Base-by-base conservation (phyloP, 441 rosid genomes). In the Macaranga tanarius region DNA sequence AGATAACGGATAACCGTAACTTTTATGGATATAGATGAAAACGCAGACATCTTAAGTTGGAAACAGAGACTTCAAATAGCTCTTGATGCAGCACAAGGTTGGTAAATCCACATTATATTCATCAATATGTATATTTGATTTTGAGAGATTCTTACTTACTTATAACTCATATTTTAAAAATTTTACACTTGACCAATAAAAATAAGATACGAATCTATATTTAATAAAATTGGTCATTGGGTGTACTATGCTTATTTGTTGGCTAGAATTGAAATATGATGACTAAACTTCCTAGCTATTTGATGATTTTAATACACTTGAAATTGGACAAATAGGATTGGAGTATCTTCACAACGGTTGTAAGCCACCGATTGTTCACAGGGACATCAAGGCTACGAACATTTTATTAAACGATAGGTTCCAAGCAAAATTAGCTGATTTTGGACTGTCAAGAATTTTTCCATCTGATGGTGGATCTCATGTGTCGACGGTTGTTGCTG, bases 11-110 rank as follows among this genome's bases (percentile, higher is more conserved):
- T 34, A 34, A 34, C 38, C 0, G 38, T 31, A 31, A 34, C 7
- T 52, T 13, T 16, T 48, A 16, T 48, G 16, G 5, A 48, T 12
- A 34, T 70, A 75, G 74, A 44, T 52, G 63, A 15, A 15, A 75
- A 63, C 25, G 15, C 22, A 48, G 48, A 61, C 16, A 3, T 62
- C 25, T 70, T 84, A 67, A 65, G 78, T 28, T 81, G 83, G 83
- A 73, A 77, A 47, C 48, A 57, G 52, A 81, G 83, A 22, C 89
- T 87, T 28, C 81, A 78, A 62, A 81, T 87, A 55, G 82, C 86
- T 59, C 67, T 80, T 31, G 90, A 83, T 4, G 81, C 85, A 9
- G 85, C 90, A 1, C 79, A 80, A 67, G 87, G 88, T 54, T 26
- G 47, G 16, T 0, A 62, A 10, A 60, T 20, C 10, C 45, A 31